These are phyloP conservation scores for Phaeosphaeria sp. DNA, from an alignment of 2,329 filamentous ascomycete genomes.

Conservation along the genomic window DNA sequence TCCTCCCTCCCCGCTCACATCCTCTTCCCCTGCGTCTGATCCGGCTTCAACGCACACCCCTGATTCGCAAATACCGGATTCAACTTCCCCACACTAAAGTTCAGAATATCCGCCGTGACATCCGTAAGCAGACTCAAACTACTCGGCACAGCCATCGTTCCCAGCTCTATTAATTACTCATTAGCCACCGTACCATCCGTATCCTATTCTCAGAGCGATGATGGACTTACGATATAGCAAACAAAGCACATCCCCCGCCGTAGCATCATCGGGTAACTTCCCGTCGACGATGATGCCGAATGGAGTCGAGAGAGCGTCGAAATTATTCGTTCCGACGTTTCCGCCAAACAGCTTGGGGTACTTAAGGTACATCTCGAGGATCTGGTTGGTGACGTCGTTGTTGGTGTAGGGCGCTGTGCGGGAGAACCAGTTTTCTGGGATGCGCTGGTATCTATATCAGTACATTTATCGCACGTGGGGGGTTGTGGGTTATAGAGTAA, in stretches of 20 bases:
- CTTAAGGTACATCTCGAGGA: conserved; percentile 50
- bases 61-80: conserved; percentile 32
- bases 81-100: conserved; percentile 24
- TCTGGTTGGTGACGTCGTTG: conserved; percentile 47
- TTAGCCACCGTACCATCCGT: too few species aligned
- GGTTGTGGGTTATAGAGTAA: too few species aligned
- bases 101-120: conserved; percentile 16
- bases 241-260: conserved; percentile 42
- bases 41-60: conserved; percentile 50
- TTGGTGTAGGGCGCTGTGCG: conserved; percentile 43
- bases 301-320: conserved; percentile 43
- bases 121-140: conserved; percentile 20
- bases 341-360: conserved; percentile 56
- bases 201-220: too few species aligned
- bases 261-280: conserved; percentile 37
- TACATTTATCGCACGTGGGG: too few species aligned
- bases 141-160: conserved; percentile 46
- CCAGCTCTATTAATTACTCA: too few species aligned
- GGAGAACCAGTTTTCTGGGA: conserved; percentile 53
- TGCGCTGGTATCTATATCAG: too few species aligned
- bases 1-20: too few species aligned
- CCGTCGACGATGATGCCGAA: conserved; percentile 51
- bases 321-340: conserved; percentile 48
- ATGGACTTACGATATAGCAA: too few species aligned
- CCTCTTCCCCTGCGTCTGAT: conserved; percentile 51